Percentiles rank a stretch among this genome's conserved stretches.
Conservation (phyloP, 2,329 filamentous ascomycete species). For the Trichoderma polysporum region DNA sequence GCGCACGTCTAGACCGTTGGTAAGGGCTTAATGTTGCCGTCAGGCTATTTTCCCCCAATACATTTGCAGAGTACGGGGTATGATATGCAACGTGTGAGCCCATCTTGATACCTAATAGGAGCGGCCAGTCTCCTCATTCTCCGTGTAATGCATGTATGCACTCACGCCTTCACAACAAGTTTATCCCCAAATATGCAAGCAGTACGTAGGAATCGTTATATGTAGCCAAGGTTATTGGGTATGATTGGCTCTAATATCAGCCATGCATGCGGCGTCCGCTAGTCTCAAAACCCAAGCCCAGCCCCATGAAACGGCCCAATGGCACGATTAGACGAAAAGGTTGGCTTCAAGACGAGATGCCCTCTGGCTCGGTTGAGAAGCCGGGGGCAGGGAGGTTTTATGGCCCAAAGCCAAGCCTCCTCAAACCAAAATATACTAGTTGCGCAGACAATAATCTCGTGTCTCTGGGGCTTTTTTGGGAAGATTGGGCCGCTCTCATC, state of each 20-base stretch:
- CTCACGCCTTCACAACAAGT: neutral
- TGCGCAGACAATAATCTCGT: no score
- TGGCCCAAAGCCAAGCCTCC: neutral
- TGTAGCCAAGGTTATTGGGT: neutral
- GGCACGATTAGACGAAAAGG: neutral
- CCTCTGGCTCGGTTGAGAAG: neutral
- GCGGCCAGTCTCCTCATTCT: neutral
- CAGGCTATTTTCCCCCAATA: neutral
- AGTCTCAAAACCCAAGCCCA: neutral
- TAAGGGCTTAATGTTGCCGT: neutral
- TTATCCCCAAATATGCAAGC: neutral
- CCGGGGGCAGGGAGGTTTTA: neutral
- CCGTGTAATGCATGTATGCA: neutral
- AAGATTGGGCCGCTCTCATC: neutral
- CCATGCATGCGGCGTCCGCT: neutral
- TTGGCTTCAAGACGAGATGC: neutral
- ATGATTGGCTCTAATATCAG: neutral
- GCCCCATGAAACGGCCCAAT: neutral
- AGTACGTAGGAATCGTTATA: neutral
- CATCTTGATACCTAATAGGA: neutral
- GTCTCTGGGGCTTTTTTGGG: neutral
- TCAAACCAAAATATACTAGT: no score
- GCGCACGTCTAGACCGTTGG: neutral
- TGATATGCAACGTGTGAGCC: neutral
- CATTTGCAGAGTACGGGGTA: neutral